A percentile compares a stretch with the other conserved stretches of the same genome.
Evolutionary conservation across 176 grass and related monocot species (phyloP).

Genomic region (Eleusine indica): DNA sequence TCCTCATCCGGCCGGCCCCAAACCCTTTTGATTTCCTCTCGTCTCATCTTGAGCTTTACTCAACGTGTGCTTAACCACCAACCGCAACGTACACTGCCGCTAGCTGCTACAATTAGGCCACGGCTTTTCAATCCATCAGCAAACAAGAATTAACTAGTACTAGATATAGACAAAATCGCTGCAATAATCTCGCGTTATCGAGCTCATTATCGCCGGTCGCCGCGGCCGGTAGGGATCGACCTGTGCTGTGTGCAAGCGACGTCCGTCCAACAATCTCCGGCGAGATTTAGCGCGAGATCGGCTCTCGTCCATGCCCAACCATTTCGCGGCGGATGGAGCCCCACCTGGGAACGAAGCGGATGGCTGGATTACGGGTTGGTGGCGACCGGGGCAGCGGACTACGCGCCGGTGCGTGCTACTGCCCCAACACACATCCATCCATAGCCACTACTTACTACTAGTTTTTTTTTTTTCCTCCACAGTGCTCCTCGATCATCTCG

Average conservation of each 20-base stretch:
- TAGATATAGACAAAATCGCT: background rate
- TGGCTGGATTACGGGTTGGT: slow-evolving; percentile 18
- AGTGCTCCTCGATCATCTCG: background rate
- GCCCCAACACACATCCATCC: background rate
- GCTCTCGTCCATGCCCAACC: background rate
- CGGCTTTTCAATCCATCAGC: background rate
- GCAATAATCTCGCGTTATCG: background rate
- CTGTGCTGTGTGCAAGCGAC: background rate
- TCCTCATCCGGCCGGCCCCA: slow-evolving; percentile 21
- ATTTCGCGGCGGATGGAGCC: background rate
- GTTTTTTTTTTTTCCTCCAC: background rate
- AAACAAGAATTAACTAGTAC: background rate
- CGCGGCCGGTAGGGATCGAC: background rate
- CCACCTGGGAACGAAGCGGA: background rate
- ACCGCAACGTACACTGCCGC: background rate
- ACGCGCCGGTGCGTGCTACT: slow-evolving; percentile 3
- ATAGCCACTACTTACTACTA: background rate
- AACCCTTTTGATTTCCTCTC: background rate
- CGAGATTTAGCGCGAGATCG: slow-evolving; percentile 5
- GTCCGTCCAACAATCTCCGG: background rate
- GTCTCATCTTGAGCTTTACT: slow-evolving; percentile 33
- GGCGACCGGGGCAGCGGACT: slow-evolving; percentile 14
- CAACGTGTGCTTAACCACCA: slow-evolving; percentile 42
- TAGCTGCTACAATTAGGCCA: background rate
- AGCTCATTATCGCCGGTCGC: background rate